Conservation (phyloP, 192 early-diverging fungal genomes). For the Piromyces sp. region DNA sequence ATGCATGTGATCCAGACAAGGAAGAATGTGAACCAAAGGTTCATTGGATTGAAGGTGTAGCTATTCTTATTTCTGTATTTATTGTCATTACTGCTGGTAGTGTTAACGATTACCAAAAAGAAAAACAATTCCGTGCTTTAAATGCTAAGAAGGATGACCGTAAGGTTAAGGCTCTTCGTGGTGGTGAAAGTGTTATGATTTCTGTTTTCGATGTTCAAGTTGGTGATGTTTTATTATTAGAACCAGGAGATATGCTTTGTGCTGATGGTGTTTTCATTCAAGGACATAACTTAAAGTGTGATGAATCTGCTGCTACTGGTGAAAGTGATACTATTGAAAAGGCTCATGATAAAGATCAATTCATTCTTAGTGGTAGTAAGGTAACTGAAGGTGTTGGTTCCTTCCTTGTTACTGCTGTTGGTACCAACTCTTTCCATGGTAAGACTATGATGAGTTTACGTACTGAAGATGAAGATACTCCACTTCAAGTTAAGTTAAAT, state of each 20-base stretch:
- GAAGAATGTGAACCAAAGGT: conserved; percentile 21
- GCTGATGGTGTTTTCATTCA: conserved; percentile 21
- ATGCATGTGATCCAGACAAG: too few relatives aligned
- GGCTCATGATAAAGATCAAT: conserved; percentile 28
- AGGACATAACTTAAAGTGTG: background rate
- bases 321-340: conserved; percentile 8
- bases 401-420: conserved; percentile 71
- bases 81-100: conserved; percentile 63
- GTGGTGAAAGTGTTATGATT: background rate
- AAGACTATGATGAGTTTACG: conserved; percentile 65
- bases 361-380: conserved; percentile 84
- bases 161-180: conserved; percentile 2
- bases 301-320: background rate
- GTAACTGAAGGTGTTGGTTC: conserved; percentile 73
- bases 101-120: conserved; percentile 73
- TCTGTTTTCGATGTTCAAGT: background rate
- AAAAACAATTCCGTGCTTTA: conserved; percentile 65
- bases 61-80: conserved; percentile 55
- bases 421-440: conserved; percentile 75
- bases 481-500: conserved; percentile 81
- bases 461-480: conserved; percentile 69
- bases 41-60: conserved; percentile 61
- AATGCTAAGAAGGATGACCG: conserved; percentile 77
- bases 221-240: background rate
- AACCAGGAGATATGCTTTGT: background rate